These are phyloP conservation scores for Aspergillus thermomutatus DNA, from an alignment of 2,329 filamentous ascomycete genomes.

Conservation along the genomic window DNA sequence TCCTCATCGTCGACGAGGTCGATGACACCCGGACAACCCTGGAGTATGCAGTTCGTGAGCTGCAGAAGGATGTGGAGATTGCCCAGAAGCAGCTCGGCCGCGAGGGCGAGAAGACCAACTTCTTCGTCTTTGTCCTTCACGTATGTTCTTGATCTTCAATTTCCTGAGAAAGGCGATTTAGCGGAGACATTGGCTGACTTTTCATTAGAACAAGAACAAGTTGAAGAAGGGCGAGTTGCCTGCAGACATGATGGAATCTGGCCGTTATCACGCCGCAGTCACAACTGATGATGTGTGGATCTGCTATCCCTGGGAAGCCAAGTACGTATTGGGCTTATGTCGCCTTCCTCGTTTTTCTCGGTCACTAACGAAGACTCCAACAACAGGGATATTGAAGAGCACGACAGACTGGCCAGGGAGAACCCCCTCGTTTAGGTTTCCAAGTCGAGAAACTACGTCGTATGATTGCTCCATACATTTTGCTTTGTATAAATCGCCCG, in stretches of 20 bases:
- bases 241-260: slow-evolving; percentile 67
- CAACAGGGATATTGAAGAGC: slow-evolving; percentile 77
- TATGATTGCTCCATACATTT: not conserved
- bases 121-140: slow-evolving; percentile 94
- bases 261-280: slow-evolving; percentile 77
- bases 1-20: slow-evolving; percentile 92
- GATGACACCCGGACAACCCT: slow-evolving; percentile 93
- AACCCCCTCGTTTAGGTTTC: slow-evolving; percentile 29
- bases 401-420: slow-evolving; percentile 67
- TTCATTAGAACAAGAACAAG: slow-evolving; percentile 87
- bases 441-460: not conserved
- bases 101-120: slow-evolving; percentile 72
- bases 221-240: slow-evolving; percentile 86
- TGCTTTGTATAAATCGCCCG: not conserved
- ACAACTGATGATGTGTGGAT: slow-evolving; percentile 97
- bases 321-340: slow-evolving; percentile 42
- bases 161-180: not conserved
- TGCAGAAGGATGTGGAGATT: slow-evolving; percentile 88
- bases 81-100: slow-evolving; percentile 71
- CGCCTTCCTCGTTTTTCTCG: not conserved
- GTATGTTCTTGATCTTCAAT: slow-evolving; percentile 49
- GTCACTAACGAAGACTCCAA: slow-evolving; percentile 18
- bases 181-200: slow-evolving; percentile 5
- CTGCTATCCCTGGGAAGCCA: slow-evolving; percentile 98
- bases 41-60: slow-evolving; percentile 87